phyloP scores from a whole-genome alignment of 305 asterid genomes.

The Solanum hybrid region DNA sequence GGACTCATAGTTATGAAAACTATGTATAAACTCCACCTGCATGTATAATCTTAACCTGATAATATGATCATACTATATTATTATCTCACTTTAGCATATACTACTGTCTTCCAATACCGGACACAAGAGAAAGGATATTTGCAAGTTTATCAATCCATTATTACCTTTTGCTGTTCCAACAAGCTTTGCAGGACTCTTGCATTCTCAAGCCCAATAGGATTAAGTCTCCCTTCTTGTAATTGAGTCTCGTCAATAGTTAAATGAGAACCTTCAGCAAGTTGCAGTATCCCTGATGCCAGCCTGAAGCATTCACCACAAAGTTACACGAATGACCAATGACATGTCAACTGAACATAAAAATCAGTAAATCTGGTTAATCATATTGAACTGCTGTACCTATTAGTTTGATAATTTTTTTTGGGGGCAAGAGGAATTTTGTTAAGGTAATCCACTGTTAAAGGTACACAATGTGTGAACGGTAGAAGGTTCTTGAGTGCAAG shows the following conservation, averaged over 20 bases:
- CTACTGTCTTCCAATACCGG: not conserved
- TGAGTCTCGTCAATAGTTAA: slow-evolving; percentile 69
- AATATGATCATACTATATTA: not conserved
- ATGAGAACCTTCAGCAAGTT: slow-evolving; percentile 81
- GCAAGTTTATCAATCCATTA: not conserved
- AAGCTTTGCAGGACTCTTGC: slow-evolving; percentile 40
- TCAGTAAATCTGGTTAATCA: not conserved
- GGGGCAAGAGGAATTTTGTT: slow-evolving; percentile 66
- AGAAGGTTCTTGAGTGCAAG: slow-evolving; percentile 45
- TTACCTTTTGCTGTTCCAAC: slow-evolving; percentile 64
- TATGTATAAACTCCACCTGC: not conserved
- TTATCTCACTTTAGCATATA: not conserved
- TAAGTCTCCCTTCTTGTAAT: slow-evolving; percentile 57
- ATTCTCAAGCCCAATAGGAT: slow-evolving; percentile 61
- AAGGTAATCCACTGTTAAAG: slow-evolving; percentile 66
- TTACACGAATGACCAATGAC: not conserved
- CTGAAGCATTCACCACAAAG: slow-evolving; percentile 24
- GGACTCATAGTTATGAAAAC: not conserved
- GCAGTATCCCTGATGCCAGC: slow-evolving; percentile 58
- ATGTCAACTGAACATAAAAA: not conserved
- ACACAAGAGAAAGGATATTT: not conserved
- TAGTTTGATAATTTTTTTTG: slow-evolving; percentile 69
- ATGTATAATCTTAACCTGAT: not conserved
- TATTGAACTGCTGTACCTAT: slow-evolving; percentile 37
- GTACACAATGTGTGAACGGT: slow-evolving; percentile 59